Evolutionary conservation across 495 filamentous ascomycete genomes (phyloP).

Genomic region (Mycothermus thermophilus): DNA sequence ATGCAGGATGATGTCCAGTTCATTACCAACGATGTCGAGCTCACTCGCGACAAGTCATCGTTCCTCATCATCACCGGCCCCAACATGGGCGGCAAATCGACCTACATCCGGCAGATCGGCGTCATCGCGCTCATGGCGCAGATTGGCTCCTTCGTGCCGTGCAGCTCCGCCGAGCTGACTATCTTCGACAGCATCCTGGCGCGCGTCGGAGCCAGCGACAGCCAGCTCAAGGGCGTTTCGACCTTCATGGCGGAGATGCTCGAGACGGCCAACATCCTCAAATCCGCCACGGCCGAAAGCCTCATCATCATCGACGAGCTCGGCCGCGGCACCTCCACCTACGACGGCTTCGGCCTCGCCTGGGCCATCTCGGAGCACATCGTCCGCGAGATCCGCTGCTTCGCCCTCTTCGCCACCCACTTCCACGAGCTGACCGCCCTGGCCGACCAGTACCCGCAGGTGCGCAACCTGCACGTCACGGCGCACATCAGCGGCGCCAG

Average conservation of each 20-base stretch:
- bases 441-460: conserved; percentile 68
- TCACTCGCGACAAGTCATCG: conserved; percentile 66
- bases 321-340: conserved; percentile 94
- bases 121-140: conserved; percentile 98
- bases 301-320: conserved; percentile 98
- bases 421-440: conserved; percentile 96
- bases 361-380: conserved; percentile 99
- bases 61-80: conserved; percentile 97
- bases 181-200: conserved; percentile 98
- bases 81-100: conserved; percentile 98
- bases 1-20: conserved; percentile 98
- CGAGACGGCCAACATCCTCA: conserved; percentile 96
- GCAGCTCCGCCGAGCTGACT: conserved; percentile 75
- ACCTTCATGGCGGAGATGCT: conserved; percentile 99
- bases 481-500: conserved; percentile 67
- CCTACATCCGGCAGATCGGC: conserved; percentile 95
- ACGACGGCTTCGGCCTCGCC: conserved; percentile 94
- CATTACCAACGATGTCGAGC: conserved; percentile 90
- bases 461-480: conserved; percentile 88
- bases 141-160: conserved; percentile 92
- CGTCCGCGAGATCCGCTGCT: conserved; percentile 84
- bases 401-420: conserved; percentile 90
- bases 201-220: conserved; percentile 87
- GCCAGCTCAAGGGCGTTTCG: conserved; percentile 92
- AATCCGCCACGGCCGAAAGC: conserved; percentile 83